A percentile compares a stretch with the other conserved stretches of the same genome.
Conservation (phyloP, 169 alveolate genomes). For the Babesia bovis region DNA sequence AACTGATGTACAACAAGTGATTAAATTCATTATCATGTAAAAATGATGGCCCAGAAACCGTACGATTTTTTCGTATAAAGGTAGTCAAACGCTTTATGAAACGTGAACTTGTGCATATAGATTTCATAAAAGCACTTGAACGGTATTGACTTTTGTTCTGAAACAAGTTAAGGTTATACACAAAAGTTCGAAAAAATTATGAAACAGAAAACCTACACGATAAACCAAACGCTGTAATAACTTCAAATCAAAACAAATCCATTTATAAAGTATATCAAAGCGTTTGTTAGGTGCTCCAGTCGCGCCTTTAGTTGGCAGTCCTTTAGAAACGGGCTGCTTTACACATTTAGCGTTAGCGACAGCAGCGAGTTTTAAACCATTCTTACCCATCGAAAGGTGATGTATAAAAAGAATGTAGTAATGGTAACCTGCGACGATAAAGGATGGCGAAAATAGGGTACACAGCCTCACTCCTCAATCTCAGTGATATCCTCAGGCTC, state of each 20-base stretch:
- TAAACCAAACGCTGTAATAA: constrained; percentile 37
- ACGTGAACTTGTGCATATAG: constrained; percentile 16
- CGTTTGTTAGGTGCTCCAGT: neutral
- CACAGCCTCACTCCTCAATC: constrained; percentile 19
- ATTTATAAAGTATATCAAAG: neutral
- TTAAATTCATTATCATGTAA: constrained; percentile 7
- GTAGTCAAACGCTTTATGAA: constrained; percentile 26
- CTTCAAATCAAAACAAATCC: constrained; percentile 22
- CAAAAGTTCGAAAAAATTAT: neutral
- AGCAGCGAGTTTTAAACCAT: neutral
- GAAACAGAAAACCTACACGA: constrained; percentile 14
- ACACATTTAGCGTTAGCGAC: constrained; percentile 19
- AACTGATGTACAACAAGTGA: constrained; percentile 13
- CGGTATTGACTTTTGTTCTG: constrained; percentile 55
- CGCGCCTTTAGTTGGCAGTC: neutral
- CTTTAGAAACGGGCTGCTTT: constrained; percentile 8
- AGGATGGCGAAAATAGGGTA: neutral
- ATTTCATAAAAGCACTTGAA: constrained; percentile 22
- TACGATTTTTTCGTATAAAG: neutral
- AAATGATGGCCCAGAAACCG: neutral
- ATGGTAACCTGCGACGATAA: too few species aligned
- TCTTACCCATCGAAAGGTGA: constrained; percentile 17
- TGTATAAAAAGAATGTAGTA: too few species aligned
- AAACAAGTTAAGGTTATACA: neutral
- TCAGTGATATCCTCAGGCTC: constrained; percentile 30